Conservation (phyloP, 1,139 yeast species). For the Nadsonia commutata region DNA sequence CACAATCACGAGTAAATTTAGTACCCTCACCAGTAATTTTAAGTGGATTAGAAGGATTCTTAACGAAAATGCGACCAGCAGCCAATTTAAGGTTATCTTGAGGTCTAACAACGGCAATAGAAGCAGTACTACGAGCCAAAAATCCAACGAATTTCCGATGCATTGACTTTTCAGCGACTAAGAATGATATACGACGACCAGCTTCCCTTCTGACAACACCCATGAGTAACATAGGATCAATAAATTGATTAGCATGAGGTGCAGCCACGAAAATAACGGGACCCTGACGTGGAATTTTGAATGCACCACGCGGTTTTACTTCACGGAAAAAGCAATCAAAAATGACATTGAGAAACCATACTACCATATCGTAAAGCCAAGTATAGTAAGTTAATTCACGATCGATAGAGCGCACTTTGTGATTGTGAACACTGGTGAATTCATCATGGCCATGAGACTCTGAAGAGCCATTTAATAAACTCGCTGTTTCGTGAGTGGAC, state of each 20-base stretch:
- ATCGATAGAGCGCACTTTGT: conserved; percentile 13
- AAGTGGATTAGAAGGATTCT: conserved; percentile 29
- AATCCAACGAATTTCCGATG: conserved; percentile 54
- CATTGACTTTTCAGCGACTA: conserved; percentile 77
- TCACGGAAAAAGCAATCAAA: conserved; percentile 68
- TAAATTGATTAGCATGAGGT: conserved; percentile 94
- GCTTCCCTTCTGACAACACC: conserved; percentile 64
- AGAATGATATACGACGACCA: conserved; percentile 62
- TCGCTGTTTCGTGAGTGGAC: background rate
- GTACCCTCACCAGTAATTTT: conserved; percentile 54
- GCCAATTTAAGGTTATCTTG: conserved; percentile 65
- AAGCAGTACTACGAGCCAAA: conserved; percentile 57
- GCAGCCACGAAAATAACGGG: conserved; percentile 94
- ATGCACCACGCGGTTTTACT: conserved; percentile 82
- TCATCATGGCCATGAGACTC: background rate
- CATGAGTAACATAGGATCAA: conserved; percentile 78
- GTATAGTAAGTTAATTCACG: conserved; percentile 10
- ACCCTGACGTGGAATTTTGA: conserved; percentile 66
- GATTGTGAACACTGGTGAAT: background rate
- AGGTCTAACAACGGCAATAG: conserved; percentile 84
- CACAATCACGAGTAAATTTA: conserved; percentile 49
- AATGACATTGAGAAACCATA: conserved; percentile 25
- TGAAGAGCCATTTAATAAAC: background rate
- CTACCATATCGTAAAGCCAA: conserved; percentile 24
- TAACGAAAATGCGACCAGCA: conserved; percentile 43